These are phyloP conservation scores for Pleurotus giganteus DNA, from an alignment of 768 basidiomycete species.

Conservation along the genomic window DNA sequence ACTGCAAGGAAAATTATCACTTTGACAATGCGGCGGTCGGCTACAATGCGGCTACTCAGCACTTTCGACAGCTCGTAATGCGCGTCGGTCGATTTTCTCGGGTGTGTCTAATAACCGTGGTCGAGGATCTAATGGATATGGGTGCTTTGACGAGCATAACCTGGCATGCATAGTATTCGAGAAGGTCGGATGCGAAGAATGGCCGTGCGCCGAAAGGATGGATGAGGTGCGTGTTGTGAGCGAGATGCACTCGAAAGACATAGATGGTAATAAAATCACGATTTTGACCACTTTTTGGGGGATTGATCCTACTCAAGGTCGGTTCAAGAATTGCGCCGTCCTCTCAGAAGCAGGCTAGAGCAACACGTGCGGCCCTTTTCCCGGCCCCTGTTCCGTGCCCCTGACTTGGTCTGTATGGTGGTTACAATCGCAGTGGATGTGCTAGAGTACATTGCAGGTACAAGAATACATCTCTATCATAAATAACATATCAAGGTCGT, in stretches of 20 bases:
- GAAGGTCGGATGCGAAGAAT: background rate
- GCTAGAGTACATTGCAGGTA: background rate
- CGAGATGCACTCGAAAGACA: background rate
- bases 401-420: background rate
- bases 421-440: background rate
- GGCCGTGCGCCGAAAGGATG: background rate
- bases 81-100: conserved; percentile 1
- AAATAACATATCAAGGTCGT: background rate
- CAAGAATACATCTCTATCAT: background rate
- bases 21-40: background rate
- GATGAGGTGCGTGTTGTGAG: background rate
- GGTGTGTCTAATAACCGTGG: conserved; percentile 1
- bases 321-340: conserved; percentile 1
- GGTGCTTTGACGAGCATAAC: background rate
- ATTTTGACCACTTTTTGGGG: background rate
- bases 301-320: conserved; percentile 3
- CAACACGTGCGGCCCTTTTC: background rate
- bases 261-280: conserved; percentile 4
- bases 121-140: background rate
- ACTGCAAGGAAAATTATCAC: conserved; percentile 4
- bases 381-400: background rate
- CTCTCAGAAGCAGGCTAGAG: background rate
- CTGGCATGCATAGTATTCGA: background rate
- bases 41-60: too few relatives aligned
- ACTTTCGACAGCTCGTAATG: background rate